Conservation (phyloP, 495 filamentous ascomycete species). For the Chaetomium cochliodes region DNA sequence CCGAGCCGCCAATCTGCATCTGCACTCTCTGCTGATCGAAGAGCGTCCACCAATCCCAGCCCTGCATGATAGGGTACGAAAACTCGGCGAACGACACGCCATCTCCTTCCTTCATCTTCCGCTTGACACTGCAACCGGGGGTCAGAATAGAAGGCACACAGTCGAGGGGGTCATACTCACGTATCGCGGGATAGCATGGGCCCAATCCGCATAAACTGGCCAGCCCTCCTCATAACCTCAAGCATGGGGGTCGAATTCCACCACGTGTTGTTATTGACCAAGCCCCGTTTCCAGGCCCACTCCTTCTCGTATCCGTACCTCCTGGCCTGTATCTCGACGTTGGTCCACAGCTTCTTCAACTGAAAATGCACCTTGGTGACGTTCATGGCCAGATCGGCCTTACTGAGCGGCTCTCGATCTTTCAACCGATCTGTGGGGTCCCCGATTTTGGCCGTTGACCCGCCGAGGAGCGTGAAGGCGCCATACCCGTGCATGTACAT, state of each 20-base stretch:
- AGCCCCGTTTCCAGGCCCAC: conserved; percentile 60
- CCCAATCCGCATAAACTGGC: conserved; percentile 68
- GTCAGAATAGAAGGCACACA: background rate
- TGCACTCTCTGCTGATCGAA: conserved; percentile 60
- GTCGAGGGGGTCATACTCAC: conserved; percentile 50
- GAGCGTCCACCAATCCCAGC: conserved; percentile 95
- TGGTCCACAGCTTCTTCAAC: conserved; percentile 70
- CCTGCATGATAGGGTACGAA: conserved; percentile 86
- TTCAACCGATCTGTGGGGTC: conserved; percentile 79
- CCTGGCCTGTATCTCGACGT: conserved; percentile 61
- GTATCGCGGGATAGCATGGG: conserved; percentile 88
- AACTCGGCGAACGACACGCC: conserved; percentile 96
- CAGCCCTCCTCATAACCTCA: conserved; percentile 71
- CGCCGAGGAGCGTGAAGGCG: conserved; percentile 74
- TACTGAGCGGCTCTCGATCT: conserved; percentile 59
- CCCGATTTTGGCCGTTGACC: conserved; percentile 80
- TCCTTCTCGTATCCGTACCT: conserved; percentile 61
- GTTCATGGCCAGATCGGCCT: conserved; percentile 61
- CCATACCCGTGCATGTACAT: conserved; percentile 81
- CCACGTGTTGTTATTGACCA: conserved; percentile 82
- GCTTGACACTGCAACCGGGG: conserved; percentile 65
- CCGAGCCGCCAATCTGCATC: conserved; percentile 88
- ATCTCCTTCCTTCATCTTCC: conserved; percentile 71
- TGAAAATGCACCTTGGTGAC: conserved; percentile 77
- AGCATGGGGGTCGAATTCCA: conserved; percentile 65